Conservation (phyloP, 768 basidiomycete species). For the Leccinum olivaceopallidum region DNA sequence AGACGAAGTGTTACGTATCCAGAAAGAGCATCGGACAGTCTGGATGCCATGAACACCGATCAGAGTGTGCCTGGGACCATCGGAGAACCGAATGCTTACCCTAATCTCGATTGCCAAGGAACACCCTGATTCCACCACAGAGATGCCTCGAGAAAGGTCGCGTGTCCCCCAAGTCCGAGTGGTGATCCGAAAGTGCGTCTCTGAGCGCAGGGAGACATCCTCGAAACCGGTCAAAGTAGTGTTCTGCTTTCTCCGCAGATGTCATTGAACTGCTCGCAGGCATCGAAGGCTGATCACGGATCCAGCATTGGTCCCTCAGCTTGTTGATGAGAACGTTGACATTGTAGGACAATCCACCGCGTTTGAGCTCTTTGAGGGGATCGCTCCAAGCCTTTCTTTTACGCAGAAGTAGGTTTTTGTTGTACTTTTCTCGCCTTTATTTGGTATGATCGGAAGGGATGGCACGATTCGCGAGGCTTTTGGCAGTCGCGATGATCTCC, state of each 20-base stretch:
- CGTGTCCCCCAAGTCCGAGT: constrained; percentile 80
- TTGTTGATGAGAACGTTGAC: constrained; percentile 57
- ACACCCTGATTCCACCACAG: constrained; percentile 78
- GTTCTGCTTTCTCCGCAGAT: constrained; percentile 48
- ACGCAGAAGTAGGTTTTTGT: constrained; percentile 71
- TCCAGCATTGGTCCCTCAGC: constrained; percentile 57
- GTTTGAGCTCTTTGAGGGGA: constrained; percentile 84
- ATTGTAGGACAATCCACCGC: constrained; percentile 69
- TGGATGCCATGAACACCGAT: not conserved
- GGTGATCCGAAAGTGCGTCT: constrained; percentile 63
- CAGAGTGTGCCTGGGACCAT: not conserved
- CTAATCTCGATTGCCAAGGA: constrained; percentile 57
- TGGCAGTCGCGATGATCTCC: constrained; percentile 63
- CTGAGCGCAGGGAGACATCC: constrained; percentile 68
- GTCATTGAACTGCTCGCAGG: constrained; percentile 23
- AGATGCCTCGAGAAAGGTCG: constrained; percentile 79
- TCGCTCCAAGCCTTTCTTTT: constrained; percentile 93
- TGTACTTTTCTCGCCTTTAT: constrained; percentile 59
- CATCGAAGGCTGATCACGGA: constrained; percentile 60
- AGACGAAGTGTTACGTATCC: constrained; percentile 16
- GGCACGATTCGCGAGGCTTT: constrained; percentile 50
- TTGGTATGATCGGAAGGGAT: constrained; percentile 43
- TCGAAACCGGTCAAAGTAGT: constrained; percentile 65
- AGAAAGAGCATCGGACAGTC: constrained; percentile 24
- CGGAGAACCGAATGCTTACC: constrained; percentile 50